Conservation (phyloP, 2,329 filamentous ascomycete species). For the Monilinia vaccinii-corymbosi region DNA sequence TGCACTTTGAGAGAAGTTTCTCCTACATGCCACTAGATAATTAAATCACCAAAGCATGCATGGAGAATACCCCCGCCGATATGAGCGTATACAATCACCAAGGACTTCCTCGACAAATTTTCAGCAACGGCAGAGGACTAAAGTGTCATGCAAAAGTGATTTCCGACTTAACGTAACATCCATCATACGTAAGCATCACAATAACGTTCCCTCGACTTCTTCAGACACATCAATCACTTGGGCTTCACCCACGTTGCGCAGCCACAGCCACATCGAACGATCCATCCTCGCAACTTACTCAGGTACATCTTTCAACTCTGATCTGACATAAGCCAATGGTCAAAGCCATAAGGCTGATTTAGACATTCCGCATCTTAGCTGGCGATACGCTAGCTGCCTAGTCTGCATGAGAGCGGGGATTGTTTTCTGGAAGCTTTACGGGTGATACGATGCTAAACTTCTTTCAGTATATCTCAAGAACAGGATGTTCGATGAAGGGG, state of each 20-base stretch:
- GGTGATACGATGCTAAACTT: neutral
- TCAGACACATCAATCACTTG: neutral
- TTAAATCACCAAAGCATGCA: neutral
- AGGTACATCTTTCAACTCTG: neutral
- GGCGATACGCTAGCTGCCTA: neutral
- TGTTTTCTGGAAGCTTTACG: neutral
- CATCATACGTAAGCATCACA: neutral
- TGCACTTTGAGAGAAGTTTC: neutral
- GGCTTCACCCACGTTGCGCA: neutral
- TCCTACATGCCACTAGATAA: neutral
- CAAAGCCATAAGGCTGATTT: neutral
- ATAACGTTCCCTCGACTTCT: neutral
- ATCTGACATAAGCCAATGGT: neutral
- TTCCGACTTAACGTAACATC: neutral
- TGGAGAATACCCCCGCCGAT: neutral
- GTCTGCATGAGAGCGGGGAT: neutral
- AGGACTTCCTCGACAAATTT: neutral
- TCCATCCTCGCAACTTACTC: neutral
- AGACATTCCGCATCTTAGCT: neutral
- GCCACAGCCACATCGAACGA: constrained; percentile 1
- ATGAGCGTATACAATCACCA: too few relatives aligned
- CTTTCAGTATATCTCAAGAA: neutral
- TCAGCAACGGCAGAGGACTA: neutral
- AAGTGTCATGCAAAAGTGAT: neutral
- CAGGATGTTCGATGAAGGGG: neutral